phyloP scores from a whole-genome alignment of 495 filamentous ascomycete species.

The Glarea lozoyensis region DNA sequence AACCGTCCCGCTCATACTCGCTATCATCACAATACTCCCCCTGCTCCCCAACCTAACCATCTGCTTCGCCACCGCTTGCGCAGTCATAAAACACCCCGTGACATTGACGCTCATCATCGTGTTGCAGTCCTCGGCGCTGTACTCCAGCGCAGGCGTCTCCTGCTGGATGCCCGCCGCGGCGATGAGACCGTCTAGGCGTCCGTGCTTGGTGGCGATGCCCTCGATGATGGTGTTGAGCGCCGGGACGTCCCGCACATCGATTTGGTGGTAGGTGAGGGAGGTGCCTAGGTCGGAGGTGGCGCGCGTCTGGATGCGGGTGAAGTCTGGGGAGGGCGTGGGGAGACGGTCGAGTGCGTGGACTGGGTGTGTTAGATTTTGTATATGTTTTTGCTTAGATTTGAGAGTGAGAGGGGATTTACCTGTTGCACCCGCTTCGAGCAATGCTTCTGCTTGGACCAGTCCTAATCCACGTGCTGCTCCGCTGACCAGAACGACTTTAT shows the following conservation, averaged over 20 bases:
- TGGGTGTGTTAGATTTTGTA: conserved; percentile 4
- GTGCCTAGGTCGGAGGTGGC: conserved; percentile 59
- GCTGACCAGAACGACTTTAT: conserved; percentile 69
- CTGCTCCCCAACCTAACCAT: conserved; percentile 52
- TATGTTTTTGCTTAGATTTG: background rate
- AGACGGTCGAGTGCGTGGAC: conserved; percentile 53
- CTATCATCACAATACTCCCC: conserved; percentile 67
- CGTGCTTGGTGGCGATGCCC: conserved; percentile 60
- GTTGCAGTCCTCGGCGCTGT: conserved; percentile 47
- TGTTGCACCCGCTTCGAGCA: conserved; percentile 71
- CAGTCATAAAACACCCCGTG: conserved; percentile 68
- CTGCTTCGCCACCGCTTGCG: conserved; percentile 65
- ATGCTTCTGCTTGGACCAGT: conserved; percentile 66
- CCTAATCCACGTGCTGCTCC: conserved; percentile 75
- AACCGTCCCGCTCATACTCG: conserved; percentile 71
- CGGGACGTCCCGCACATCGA: conserved; percentile 74
- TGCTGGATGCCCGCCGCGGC: conserved; percentile 78
- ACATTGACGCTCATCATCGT: conserved; percentile 67
- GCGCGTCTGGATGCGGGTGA: conserved; percentile 52
- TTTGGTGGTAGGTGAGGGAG: conserved; percentile 65
- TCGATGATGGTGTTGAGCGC: conserved; percentile 57
- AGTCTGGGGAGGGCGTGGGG: conserved; percentile 28
- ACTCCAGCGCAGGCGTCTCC: conserved; percentile 60
- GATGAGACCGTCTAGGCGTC: conserved; percentile 69
- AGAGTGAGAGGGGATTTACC: conserved; percentile 21